Base-by-base conservation (phyloP, 306 rosid genomes). In the Ziziphus jujuba region DNA sequence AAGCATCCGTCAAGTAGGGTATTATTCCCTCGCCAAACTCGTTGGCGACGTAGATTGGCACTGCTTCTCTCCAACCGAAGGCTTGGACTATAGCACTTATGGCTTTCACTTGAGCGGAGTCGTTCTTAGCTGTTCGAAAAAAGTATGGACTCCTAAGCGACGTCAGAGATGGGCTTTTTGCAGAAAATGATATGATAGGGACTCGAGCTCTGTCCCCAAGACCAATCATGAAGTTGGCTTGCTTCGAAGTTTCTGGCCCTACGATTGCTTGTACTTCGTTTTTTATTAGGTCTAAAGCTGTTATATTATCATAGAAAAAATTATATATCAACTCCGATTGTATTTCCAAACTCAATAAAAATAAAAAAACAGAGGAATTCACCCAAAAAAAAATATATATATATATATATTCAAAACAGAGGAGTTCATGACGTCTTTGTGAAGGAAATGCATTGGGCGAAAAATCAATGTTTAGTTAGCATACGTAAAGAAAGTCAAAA, bases 261-360 rank as follows among this genome's bases (percentile, higher is more conserved):
- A 73, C 14, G 22, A 84, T 82, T 8, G 85, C 88, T 64, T 79
- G 14, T 6, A 87, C 87, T 66, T 81, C 2, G n/a, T 79, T 76
- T n/a, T 80, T 49, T 65, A 87, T 82, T 2, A 82, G 77, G 55
- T 85, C 87, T 6, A 56, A 3, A 21, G 78, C 87, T 87, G 66
- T 72, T 59, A 5, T 19, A 28, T n/a, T 28, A 28, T 28, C 33
- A 28, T 28, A 28, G 33, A 28, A 28, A 28, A 28, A 28, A 28
- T 1, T 1, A 1, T 28, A 28, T 2, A 28, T 28, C 4, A 2
- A 28, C 4, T 28, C 33, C 4, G 33, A 28, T 28, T 28, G 33
- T 28, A 28, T 28, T 28, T 28, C 33, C 33, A 28, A 28, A 28
- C 33, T 28, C 33, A 4, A 28, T 28, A n/a, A n/a, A n/a, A n/a